Evolutionary conservation across 352 stramenopile species (phyloP).

Genomic region (Phytophthora quininea): DNA sequence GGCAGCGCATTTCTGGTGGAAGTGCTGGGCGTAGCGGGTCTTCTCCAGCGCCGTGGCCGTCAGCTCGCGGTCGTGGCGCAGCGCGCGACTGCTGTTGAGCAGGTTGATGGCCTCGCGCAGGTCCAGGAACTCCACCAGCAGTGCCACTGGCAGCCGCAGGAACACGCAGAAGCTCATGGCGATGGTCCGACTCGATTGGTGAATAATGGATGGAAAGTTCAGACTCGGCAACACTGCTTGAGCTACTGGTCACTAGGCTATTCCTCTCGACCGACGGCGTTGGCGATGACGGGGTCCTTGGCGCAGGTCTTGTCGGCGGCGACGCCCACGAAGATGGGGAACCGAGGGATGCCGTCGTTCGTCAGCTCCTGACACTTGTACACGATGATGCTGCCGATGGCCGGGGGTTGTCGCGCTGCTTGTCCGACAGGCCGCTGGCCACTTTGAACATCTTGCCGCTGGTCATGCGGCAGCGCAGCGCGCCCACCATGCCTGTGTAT

Average conservation of each 20-base stretch:
- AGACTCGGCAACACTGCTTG: not conserved
- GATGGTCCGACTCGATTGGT: conserved; percentile 1
- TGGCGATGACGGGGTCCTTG: conserved; percentile 57
- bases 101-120: conserved; percentile 52
- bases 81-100: conserved; percentile 46
- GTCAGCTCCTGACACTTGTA: conserved; percentile 86
- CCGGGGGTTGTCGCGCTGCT: conserved; percentile 51
- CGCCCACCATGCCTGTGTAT: conserved; percentile 61
- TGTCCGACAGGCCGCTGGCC: conserved; percentile 67
- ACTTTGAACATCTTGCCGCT: conserved; percentile 80
- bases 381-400: conserved; percentile 68
- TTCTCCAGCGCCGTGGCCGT: conserved; percentile 50
- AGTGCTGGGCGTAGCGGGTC: conserved; percentile 56
- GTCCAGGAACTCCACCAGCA: conserved; percentile 57
- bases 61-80: conserved; percentile 50
- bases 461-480: conserved; percentile 63
- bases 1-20: conserved; percentile 55
- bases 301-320: conserved; percentile 58
- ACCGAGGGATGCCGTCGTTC: conserved; percentile 67
- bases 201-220: conserved; percentile 1
- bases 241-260: not conserved
- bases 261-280: conserved; percentile 23
- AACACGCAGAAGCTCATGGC: conserved; percentile 16
- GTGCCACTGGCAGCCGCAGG: conserved; percentile 42
- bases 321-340: conserved; percentile 71